Base-by-base conservation (phyloP, 257 asterid species). In the Solanum chilense region DNA sequence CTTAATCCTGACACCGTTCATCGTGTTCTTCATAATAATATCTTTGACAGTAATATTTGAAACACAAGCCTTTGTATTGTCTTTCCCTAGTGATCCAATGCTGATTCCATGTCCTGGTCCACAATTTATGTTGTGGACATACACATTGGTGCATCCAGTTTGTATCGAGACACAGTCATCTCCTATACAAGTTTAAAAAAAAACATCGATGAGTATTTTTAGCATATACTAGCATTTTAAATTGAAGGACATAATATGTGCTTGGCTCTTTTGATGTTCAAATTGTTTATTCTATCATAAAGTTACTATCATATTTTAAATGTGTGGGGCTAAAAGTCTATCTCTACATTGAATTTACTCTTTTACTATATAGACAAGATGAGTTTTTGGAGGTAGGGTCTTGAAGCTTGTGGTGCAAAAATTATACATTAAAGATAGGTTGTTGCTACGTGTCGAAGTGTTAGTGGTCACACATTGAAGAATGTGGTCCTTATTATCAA, bases 91-190 rank as follows among this genome's bases (percentile, higher is more conserved):
- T 8, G 98, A 92, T 21, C 99, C 99, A 31, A 97, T 95, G 89
- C 99, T 97, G 90, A 97, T 95, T 6, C 99, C 99, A 69, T 97
- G 99, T 18, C 99, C 98, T 14, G 98, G 99, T 25, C 98, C 99
- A 35, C 99, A 96, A 69, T 92, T 91, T 13, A 96, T 87, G 73
- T 95, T 90, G 89, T 92, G 98, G 87, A 95, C 70, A 86, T 92
- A 92, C 4, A 96, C 94, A 33, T 92, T 93, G 15, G 97, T 86
- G 91, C 99, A 95, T 27, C 99, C 99, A 23, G 98, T 92, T 91
- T 93, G 98, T 82, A 96, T 95, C 1, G 99, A 96, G 9, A 96
- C 90, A 41, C 98, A 95, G 62, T 95, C 99, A 89, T 96, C 99
- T 88, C 99, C 99, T 97, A 94, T 89, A 86, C 27, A 21, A 21